Base-by-base conservation (phyloP, 1,284 basidiomycete genomes). In the Lentinus polychrous region DNA sequence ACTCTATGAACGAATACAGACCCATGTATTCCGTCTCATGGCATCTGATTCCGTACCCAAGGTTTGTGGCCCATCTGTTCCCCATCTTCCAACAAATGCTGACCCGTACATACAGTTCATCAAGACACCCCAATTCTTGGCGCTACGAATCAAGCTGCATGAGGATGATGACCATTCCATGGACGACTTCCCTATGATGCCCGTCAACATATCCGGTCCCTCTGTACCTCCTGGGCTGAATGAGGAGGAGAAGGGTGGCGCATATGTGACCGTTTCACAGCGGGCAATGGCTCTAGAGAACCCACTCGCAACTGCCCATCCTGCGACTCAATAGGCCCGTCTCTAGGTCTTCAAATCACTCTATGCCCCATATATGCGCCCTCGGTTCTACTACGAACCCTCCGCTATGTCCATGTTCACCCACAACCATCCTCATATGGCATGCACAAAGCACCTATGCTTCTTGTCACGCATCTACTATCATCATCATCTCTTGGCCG, bases 41-140 rank as follows among this genome's bases (percentile, higher is more conserved):
- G 94, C 95, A 7, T 96, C 93, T 49, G 95, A 99, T 66, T 97
- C 94, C 7, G 88, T 98, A 23, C 94, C 94, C 17, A 94, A 94
- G 79, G 91, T 90, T 57, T 46, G 76, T 24, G 7, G 7, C 35
- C 10, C 12, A 18, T 22, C 5, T 43, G 8, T 27, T 12, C 35
- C 14, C 35, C 35, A 37, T 37, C 12, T 34, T 34, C 33, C 33
- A 34, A 7, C 15, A 15, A 22, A 27, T 35, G 38, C 41, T 45
- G 15, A 36, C 18, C 35, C 51, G 46, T 40, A 23, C 45, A 51
- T 52, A 5, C 56, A 91, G 88, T 91, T 91, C 69, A 86, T 90
- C 68, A 90, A 90, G 66, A 89, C 86, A 2, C 77, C 82, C 24
- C 79, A 79, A 56, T 91, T 91, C 70, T 68, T 85, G 46, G 82